Percentiles rank a stretch among this genome's conserved stretches.
Conservation (phyloP, 1,284 basidiomycete species). For the Microbotryomycetes sp. region DNA sequence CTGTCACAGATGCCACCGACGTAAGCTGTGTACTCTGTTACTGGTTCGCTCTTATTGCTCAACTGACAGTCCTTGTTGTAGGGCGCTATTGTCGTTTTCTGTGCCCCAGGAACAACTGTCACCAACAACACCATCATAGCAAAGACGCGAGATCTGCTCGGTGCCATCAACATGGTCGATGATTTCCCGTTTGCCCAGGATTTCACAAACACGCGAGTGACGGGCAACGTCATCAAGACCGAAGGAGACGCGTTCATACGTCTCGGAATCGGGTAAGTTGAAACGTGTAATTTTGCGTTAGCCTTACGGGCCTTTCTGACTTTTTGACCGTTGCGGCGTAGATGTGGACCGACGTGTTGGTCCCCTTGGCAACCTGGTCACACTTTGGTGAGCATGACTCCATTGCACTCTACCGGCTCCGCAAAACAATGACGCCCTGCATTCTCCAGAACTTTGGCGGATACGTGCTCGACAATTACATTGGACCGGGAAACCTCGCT, state of each 20-base stretch:
- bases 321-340: too few relatives aligned
- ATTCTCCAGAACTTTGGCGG: constrained; percentile 27
- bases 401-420: background rate
- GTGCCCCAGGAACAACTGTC: constrained; percentile 30
- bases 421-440: background rate
- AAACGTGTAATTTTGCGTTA: background rate
- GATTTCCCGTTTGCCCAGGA: constrained; percentile 33
- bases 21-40: constrained; percentile 1
- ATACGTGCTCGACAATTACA: constrained; percentile 29
- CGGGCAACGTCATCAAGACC: constrained; percentile 32
- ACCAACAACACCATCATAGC: constrained; percentile 36
- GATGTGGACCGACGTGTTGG: constrained; percentile 30
- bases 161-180: constrained; percentile 37
- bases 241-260: constrained; percentile 34
- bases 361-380: constrained; percentile 23
- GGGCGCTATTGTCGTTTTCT: constrained; percentile 36
- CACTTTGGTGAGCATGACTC: constrained; percentile 6
- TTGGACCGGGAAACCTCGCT: constrained; percentile 34
- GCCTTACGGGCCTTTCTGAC: background rate
- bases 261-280: constrained; percentile 31
- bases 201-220: constrained; percentile 30
- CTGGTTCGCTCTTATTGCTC: background rate
- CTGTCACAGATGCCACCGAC: constrained; percentile 35
- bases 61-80: background rate
- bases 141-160: constrained; percentile 28